These are phyloP conservation scores for Peronospora belbahrii DNA, from an alignment of 352 stramenopile species.

Conservation along the genomic window DNA sequence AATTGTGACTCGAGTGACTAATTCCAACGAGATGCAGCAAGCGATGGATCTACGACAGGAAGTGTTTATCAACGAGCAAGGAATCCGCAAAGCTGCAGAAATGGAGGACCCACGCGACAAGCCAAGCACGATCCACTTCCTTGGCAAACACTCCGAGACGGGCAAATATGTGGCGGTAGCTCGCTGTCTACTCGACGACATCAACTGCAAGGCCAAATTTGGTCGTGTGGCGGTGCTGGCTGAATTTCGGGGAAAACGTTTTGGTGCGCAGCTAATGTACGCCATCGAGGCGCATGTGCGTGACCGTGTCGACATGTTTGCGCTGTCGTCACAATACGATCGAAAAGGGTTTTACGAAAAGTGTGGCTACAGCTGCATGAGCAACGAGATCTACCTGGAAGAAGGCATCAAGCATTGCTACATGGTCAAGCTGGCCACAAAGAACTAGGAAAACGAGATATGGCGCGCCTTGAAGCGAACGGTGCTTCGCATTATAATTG, in stretches of 20 bases:
- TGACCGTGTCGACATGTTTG: slow-evolving; percentile 32
- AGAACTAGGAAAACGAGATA: slow-evolving; percentile 4
- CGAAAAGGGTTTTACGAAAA: slow-evolving; percentile 64
- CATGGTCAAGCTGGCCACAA: slow-evolving; percentile 32
- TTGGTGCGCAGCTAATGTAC: slow-evolving; percentile 46
- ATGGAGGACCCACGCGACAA: slow-evolving; percentile 37
- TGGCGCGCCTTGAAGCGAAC: neutral
- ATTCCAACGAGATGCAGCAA: slow-evolving; percentile 33
- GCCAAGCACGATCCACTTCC: slow-evolving; percentile 47
- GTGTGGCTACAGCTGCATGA: slow-evolving; percentile 47
- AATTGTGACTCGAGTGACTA: slow-evolving; percentile 35
- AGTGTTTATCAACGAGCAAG: slow-evolving; percentile 59
- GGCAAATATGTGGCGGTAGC: slow-evolving; percentile 56
- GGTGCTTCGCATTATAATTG: neutral
- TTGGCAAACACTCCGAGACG: slow-evolving; percentile 49
- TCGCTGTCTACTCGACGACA: slow-evolving; percentile 31
- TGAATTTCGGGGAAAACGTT: slow-evolving; percentile 52
- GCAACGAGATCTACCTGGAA: slow-evolving; percentile 48
- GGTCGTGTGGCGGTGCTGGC: slow-evolving; percentile 52
- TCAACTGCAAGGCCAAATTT: slow-evolving; percentile 47
- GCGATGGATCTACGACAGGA: slow-evolving; percentile 35
- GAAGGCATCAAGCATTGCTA: slow-evolving; percentile 48
- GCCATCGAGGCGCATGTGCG: slow-evolving; percentile 37
- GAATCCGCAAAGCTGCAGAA: slow-evolving; percentile 34
- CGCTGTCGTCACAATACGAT: slow-evolving; percentile 47